Base-by-base conservation (phyloP, 1,139 yeast genomes). In the Kluyveromyces sp. region DNA sequence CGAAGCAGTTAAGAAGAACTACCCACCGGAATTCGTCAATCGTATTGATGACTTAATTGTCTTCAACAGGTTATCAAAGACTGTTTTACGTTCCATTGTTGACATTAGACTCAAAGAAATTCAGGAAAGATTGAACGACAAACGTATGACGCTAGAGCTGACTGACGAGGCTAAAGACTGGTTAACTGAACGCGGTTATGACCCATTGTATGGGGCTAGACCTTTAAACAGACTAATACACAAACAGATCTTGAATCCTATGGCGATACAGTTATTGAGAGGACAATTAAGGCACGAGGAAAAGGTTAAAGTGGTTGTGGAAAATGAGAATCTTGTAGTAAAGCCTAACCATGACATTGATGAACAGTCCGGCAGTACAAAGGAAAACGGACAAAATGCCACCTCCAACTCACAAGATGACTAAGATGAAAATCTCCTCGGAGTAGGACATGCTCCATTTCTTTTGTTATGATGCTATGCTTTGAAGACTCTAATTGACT, bases 1-100 rank as follows among this genome's bases (percentile, higher is more conserved):
- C 35, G 84, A 85, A 15, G 69, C 76, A 8, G 79, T 92, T 75
- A 82, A 76, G 54, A 70, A 68, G 37, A 68, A 77, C 54, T 92
- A 89, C 57, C 89, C 97, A 13, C 98, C 98, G 0, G 98, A 92
- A 63, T 92, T 92, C 59, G 74, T 92, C 61, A 92, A 92, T 61
- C 81, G 98, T 63, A 74, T 92, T 54, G 97, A 92, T 62, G 98
- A 92, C 50, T 78, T 86, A 12, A 71, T 92, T 30, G 86, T 92
- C 1, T 92, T 92, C 71, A 92, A 92, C 68, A 77, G 96, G 55
- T 73, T 92, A 29, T 83, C 95, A 2, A 84, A 80, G 61, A 59
- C 64, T 2, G 84, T 94, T 2, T 70, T 92, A 49, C 72, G 80
- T 52, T 77, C 76, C 44, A 92, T 92, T 54, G 89, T 92, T 43